Evolutionary conservation across 116 monocot species (phyloP), one percentile per base, ranked within the genome.

Genomic region (Dioscorea cayenensis): DNA sequence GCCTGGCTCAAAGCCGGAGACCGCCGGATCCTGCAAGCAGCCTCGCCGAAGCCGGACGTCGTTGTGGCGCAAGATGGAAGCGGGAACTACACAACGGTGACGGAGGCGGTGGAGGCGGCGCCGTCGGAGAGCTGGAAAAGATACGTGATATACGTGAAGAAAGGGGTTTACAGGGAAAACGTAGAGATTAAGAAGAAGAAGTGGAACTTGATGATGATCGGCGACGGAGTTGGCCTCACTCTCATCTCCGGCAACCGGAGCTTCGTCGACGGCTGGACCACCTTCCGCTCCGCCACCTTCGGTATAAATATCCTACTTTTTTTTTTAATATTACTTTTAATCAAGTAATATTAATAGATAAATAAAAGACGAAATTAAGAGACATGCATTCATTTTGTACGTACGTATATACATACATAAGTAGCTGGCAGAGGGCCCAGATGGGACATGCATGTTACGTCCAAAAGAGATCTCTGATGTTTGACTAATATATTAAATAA

Each of bases 61-160:
- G 85, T 92, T 66, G 95, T 92, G 60, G 92, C 92, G 52, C 79
- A 85, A 48, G 95, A 95, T 72, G 95, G 92, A 65, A 95, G 67
- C 75, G 95, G 92, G 36, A 74, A 89, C 61, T 95, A 72, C 75
- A 82, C 68, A 65, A 85, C 87, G 14, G 87, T 95, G 19, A 27
- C 36, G 35, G 87, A 70, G 14, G 95, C 95, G 4, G 82, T 95
- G 73, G 89, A 73, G 66, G 84, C 84, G 67, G 89, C 74, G 22
- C 92, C 92, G 70, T 23, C 20, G 64, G 49, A 85, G 78, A 89
- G 85, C 75, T 65, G 11, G 69, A 76, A 49, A 63, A 74, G 92
- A 79, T 85, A 68, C 51, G 81, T 92, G 73, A 92, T 95, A 18
- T 89, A 95, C 64, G 79, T 95, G 49, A 95, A 95, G 85, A 80